Evolutionary conservation across 2,329 filamentous ascomycete genomes (phyloP).

Genomic region (Cadophora sp.): DNA sequence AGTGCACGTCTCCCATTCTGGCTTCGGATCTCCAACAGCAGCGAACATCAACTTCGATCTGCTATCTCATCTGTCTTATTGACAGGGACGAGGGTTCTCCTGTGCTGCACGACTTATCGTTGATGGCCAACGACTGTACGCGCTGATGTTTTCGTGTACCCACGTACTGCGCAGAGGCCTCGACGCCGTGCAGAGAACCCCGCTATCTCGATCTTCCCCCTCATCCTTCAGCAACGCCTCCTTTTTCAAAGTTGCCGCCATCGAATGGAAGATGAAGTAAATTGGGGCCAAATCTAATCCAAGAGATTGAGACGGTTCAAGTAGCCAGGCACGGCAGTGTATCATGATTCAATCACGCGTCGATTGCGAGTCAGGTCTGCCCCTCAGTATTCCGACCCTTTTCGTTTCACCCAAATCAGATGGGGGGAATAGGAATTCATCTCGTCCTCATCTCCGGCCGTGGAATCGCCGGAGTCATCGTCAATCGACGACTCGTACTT

Average conservation of each 20-base stretch:
- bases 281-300: constrained; percentile 1
- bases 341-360: constrained; percentile 25
- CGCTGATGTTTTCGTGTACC: constrained; percentile 16
- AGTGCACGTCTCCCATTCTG: constrained; percentile 38
- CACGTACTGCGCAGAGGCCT: constrained; percentile 11
- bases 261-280: constrained; percentile 11
- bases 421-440: not conserved
- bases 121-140: constrained; percentile 11
- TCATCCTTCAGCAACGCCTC: constrained; percentile 18
- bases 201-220: constrained; percentile 21
- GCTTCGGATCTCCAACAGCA: constrained; percentile 30
- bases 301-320: constrained; percentile 20
- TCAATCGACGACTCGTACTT: constrained; percentile 20
- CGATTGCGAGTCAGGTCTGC: constrained; percentile 26
- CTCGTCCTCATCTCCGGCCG: not conserved
- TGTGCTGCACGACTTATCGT: constrained; percentile 27
- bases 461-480: constrained; percentile 23
- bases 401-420: constrained; percentile 27
- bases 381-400: constrained; percentile 28
- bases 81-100: constrained; percentile 30
- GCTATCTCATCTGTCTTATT: constrained; percentile 12
- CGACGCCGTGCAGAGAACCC: constrained; percentile 20
- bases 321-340: constrained; percentile 26
- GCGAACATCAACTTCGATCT: constrained; percentile 21
- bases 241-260: constrained; percentile 10